Evolutionary conservation across 768 basidiomycete genomes (phyloP), one percentile per base, ranked within the genome.

Genomic region (Pleurotus ostreatus): DNA sequence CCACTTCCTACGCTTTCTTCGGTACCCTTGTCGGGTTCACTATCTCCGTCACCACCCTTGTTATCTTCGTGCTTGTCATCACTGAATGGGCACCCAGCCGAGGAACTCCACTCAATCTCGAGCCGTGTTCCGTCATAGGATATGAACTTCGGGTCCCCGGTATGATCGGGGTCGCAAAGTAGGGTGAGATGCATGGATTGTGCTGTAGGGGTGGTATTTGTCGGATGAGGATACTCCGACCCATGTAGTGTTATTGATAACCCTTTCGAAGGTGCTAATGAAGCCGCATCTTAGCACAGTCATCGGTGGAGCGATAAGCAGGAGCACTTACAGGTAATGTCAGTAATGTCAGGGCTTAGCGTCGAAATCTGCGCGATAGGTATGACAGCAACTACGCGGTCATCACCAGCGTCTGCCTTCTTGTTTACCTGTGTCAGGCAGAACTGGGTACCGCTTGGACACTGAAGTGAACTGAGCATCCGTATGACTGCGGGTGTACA

Each of bases 311-410:
- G n/a, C 55, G 41, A 49, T 49, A 37, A 30, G 26, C 38, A 34
- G 43, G 30, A 11, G 7, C 34, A 71, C 69, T 59, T 57, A 78
- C 84, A 64, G 62, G 79, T 76, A 70, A 59, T 70, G 60, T 63
- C 57, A 22, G 60, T 60, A 54, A 66, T 68, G 46, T 62, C 62
- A 23, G 74, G 65, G 16, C 74, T 56, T 26, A 77, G 62, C 15
- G 65, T 65, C 30, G 68, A 65, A 4, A 71, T 64, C 59, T 77
- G 73, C 7, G 84, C 88, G 26, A 94, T 63, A n/a, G 90, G 85
- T 55, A 94, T 82, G n/a, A 92, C 89, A 26, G 83, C 74, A 23
- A 84, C 74, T 63, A 94, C 69, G 49, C 89, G 79, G 60, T 89
- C 86, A 40, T 74, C 68, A 18, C 73, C 77, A 1, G 66, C 61